A percentile compares a stretch with the other conserved stretches of the same genome.
phyloP scores from a whole-genome alignment of 139 green algal species.

The Microglena sp. region DNA sequence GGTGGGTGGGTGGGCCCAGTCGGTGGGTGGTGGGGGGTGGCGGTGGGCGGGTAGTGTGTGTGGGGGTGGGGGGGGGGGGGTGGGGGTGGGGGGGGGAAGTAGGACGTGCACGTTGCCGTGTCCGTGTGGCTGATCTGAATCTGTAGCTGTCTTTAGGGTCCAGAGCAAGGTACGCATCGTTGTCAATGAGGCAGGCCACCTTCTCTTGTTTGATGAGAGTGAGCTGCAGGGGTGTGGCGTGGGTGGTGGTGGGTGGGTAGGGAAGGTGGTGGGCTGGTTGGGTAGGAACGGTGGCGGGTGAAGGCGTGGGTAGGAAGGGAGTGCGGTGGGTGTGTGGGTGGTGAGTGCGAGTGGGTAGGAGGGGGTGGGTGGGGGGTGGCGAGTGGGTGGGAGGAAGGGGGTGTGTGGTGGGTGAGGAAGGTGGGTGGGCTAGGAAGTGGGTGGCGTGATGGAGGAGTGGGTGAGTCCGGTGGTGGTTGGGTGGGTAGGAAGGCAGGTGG shows the following conservation, averaged over 20 bases:
- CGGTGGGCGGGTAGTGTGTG: too few species aligned
- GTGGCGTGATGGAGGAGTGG: too few species aligned
- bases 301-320: background rate
- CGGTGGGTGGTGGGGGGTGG: too few species aligned
- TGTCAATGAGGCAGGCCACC: conserved; percentile 90
- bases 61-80: too few species aligned
- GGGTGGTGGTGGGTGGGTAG: background rate
- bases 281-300: background rate
- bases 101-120: conserved; percentile 97
- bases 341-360: background rate
- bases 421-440: too few species aligned
- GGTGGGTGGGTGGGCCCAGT: too few species aligned
- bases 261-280: background rate
- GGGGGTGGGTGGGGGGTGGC: background rate
- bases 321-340: background rate
- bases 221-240: conserved; percentile 63
- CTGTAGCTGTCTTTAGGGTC: conserved; percentile 55
- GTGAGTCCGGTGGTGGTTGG: too few species aligned
- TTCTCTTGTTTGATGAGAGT: conserved; percentile 96
- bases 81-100: conserved; percentile 70
- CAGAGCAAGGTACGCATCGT: conserved; percentile 74
- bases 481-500: too few species aligned
- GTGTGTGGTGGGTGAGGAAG: too few species aligned
- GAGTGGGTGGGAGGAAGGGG: background rate
- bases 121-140: conserved; percentile 91